Evolutionary conservation across 805 yeast species (phyloP).

Genomic region (Lipomyces chichibuensis): DNA sequence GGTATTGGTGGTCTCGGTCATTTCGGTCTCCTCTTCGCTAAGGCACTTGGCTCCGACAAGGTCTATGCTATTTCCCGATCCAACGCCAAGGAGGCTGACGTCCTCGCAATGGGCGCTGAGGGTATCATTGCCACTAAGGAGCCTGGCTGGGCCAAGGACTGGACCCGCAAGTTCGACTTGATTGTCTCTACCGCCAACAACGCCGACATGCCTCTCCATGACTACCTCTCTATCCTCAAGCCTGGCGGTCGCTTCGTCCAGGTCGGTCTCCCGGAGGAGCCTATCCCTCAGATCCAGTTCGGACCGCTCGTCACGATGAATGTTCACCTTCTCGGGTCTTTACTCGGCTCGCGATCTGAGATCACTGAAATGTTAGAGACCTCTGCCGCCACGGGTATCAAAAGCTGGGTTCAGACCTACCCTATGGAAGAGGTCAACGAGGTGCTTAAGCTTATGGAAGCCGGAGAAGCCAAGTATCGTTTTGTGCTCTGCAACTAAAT

Average conservation of each 20-base stretch:
- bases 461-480: constrained; percentile 34
- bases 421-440: constrained; percentile 37
- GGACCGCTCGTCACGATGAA: constrained; percentile 32
- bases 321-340: constrained; percentile 52
- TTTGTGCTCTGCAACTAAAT: constrained; percentile 30
- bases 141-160: constrained; percentile 46
- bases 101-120: constrained; percentile 58
- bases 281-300: constrained; percentile 34
- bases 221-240: constrained; percentile 56
- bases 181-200: constrained; percentile 59
- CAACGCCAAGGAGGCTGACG: constrained; percentile 55
- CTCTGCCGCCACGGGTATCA: constrained; percentile 55
- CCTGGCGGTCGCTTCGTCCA: constrained; percentile 63
- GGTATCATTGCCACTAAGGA: constrained; percentile 55
- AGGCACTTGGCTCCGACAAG: constrained; percentile 62
- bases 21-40: constrained; percentile 62
- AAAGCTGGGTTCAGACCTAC: constrained; percentile 34
- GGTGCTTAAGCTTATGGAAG: constrained; percentile 34
- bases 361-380: constrained; percentile 66
- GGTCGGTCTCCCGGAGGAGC: constrained; percentile 64
- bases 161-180: constrained; percentile 51
- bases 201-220: constrained; percentile 45
- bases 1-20: constrained; percentile 74
- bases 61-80: constrained; percentile 62
- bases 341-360: constrained; percentile 65